A percentile compares a stretch with the other conserved stretches of the same genome.
phyloP scores from a whole-genome alignment of 1,284 basidiomycete species.

The Exsudoporus floridanus region DNA sequence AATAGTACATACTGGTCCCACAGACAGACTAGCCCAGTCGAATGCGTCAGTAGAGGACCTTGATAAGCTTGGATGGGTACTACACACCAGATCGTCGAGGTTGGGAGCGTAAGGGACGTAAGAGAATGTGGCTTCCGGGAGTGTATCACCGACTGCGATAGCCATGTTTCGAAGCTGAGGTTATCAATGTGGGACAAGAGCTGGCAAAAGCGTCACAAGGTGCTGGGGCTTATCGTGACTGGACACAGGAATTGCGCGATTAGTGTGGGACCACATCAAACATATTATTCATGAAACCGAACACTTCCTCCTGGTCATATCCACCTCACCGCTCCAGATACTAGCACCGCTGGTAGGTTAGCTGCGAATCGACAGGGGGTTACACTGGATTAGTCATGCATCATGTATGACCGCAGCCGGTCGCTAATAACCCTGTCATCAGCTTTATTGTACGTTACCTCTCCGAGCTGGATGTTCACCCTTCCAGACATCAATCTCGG shows the following conservation, averaged over 20 bases:
- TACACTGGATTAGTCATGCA: neutral
- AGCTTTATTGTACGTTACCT: neutral
- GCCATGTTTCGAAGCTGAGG: conserved; percentile 9
- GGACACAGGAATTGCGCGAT: neutral
- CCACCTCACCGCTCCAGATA: too few relatives aligned
- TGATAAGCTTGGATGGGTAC: neutral
- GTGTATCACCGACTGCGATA: conserved; percentile 54
- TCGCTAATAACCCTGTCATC: neutral
- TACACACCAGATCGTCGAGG: conserved; percentile 60
- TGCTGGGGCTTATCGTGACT: neutral
- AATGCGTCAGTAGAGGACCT: neutral
- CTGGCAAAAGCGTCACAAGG: neutral
- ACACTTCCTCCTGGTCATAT: too few relatives aligned
- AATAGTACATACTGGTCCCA: conserved; percentile 53
- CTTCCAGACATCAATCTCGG: conserved; percentile 25
- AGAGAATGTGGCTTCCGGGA: conserved; percentile 62
- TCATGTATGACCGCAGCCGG: neutral
- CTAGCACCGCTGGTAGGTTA: too few relatives aligned
- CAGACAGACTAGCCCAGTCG: conserved; percentile 47
- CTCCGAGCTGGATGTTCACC: conserved; percentile 17
- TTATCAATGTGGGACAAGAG: neutral
- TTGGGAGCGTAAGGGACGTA: conserved; percentile 66
- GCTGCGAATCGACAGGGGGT: too few relatives aligned
- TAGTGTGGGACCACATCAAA: neutral
- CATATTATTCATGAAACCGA: neutral